A percentile compares a stretch with the other conserved stretches of the same genome.
phyloP scores from a whole-genome alignment of 192 early-diverging fungal genomes.

The Hyaloraphidium curvatum region DNA sequence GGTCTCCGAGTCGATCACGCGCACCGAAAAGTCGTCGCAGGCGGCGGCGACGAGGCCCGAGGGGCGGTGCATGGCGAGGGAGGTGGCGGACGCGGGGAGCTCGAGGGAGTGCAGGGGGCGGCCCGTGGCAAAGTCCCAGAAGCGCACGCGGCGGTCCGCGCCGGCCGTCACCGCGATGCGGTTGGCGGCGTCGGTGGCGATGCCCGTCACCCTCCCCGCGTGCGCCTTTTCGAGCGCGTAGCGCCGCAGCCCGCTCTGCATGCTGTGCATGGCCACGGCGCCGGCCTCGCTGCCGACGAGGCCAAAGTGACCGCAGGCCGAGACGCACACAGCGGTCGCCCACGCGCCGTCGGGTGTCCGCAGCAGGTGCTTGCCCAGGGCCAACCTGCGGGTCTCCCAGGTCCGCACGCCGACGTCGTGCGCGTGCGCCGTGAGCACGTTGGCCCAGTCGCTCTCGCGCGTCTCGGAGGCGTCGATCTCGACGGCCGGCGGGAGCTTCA shows the following conservation, averaged over 20 bases:
- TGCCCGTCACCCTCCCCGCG: constrained; percentile 33
- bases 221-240: constrained; percentile 42
- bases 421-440: constrained; percentile 71
- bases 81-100: constrained; percentile 41
- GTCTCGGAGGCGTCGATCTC: constrained; percentile 40
- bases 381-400: constrained; percentile 65
- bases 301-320: constrained; percentile 84
- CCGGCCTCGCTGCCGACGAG: constrained; percentile 65
- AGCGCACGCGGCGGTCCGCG: constrained; percentile 50
- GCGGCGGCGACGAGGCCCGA: constrained; percentile 59
- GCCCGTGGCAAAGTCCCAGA: constrained; percentile 70
- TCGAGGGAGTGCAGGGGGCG: constrained; percentile 37
- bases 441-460: constrained; percentile 74
- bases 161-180: constrained; percentile 50
- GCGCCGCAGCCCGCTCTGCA: constrained; percentile 76
- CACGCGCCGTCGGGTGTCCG: constrained; percentile 33
- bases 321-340: constrained; percentile 50
- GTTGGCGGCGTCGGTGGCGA: constrained; percentile 57
- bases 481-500: constrained; percentile 54
- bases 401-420: constrained; percentile 49
- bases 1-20: constrained; percentile 73
- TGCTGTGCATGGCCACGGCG: constrained; percentile 72
- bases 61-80: constrained; percentile 42
- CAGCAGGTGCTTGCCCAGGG: constrained; percentile 49
- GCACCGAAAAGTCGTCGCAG: constrained; percentile 73